Evolutionary conservation across 106 monocot genomes (phyloP).

Genomic region (Platanthera guangdongensis): DNA sequence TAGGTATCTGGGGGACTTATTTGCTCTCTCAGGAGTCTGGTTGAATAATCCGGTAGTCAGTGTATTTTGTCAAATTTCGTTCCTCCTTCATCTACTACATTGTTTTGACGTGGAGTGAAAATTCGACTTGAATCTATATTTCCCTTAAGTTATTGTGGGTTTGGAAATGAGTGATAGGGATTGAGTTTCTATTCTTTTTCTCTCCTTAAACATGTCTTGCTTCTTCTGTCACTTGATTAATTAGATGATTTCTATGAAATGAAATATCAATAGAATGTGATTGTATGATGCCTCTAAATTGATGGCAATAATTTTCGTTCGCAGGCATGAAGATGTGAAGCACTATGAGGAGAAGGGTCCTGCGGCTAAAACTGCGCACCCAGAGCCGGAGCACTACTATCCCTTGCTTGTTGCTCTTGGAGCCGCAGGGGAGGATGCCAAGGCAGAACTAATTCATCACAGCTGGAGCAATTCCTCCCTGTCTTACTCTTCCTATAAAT

Average conservation of each 20-base stretch:
- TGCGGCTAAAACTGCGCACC: slow-evolving; percentile 46
- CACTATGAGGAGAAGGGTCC: slow-evolving; percentile 43
- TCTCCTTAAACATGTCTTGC: neutral
- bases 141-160: neutral
- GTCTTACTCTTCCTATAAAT: slow-evolving; percentile 54
- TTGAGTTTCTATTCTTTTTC: neutral
- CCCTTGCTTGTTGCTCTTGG: slow-evolving; percentile 67
- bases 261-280: neutral
- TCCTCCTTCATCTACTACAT: neutral
- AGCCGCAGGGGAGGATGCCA: slow-evolving; percentile 39
- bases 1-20: too few species aligned
- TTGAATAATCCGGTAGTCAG: too few species aligned
- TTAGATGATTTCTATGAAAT: neutral
- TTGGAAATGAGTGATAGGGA: neutral
- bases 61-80: neutral
- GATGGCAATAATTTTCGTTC: neutral
- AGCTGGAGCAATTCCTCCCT: slow-evolving; percentile 41
- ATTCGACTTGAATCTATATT: neutral
- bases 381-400: slow-evolving; percentile 61
- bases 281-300: neutral
- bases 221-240: too few species aligned
- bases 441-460: slow-evolving; percentile 41
- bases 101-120: neutral
- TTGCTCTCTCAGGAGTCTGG: too few species aligned
- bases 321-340: slow-evolving; percentile 51